Evolutionary conservation across 2,329 filamentous ascomycete genomes (phyloP), one percentile per base, ranked within the genome.

Genomic region (Simplicillium aogashimaense): DNA sequence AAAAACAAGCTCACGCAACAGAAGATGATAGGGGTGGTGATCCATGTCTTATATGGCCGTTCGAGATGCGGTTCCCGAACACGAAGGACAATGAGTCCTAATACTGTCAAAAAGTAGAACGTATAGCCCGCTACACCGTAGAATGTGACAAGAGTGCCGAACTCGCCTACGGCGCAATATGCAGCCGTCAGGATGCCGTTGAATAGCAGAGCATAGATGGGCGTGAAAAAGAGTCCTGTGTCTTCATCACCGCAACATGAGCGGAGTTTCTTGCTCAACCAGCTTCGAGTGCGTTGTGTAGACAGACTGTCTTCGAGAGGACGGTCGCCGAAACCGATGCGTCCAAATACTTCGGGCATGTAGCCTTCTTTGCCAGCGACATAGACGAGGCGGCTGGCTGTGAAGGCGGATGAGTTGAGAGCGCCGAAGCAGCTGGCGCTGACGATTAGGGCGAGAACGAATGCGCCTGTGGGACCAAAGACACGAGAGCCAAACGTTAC

Each of bases 81-180:
- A 25, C 92, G 75, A 45, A 98, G 70, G 39, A 98, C 76, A 46
- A 98, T 95, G 37, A 98, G 72, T 1, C 92, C 92, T 0, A 98
- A 75, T 0, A 98, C 92, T 0, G 90, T 94, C 41, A 94, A 67
- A 60, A 98, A 98, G 66, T 98, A 98, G 58, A 98, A 98, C 0
- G 86, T 86, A 59, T 98, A 98, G 12, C 89, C 89, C 0, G 92
- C 92, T 11, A 98, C 92, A 42, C 92, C 92, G 64, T 97, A 97
- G 58, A 98, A 98, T 1, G 92, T 97, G 42, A 97, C 74, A 2
- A 98, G 75, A 0, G 90, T 95, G 39, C 79, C 73, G 57, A 98
- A 97, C 58, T 95, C 87, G 61, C 92, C 92, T 5, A 94, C 79
- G 2, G 84, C 54, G 45, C 95, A 80, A 65, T 97, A 98, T 2